Base-by-base conservation (phyloP, 2,329 filamentous ascomycete genomes). In the Nemania diffusa region DNA sequence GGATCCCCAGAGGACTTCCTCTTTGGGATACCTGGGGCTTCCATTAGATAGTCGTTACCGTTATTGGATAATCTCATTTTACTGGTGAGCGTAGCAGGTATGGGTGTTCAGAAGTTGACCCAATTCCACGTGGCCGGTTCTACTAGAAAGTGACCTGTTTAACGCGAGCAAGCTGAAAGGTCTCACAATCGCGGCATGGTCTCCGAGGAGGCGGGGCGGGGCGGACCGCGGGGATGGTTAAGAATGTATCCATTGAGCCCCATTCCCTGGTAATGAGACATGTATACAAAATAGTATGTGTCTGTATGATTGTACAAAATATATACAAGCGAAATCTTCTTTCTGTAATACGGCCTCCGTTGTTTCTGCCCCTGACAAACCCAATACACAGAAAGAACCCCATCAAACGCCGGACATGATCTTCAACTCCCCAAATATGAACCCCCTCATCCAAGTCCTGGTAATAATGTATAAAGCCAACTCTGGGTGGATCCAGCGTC, bases 371-470 rank as follows among this genome's bases (percentile, higher is more conserved):
- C 42, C 26, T 22, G 11, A 57, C 32, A 67, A 53, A 52, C 57
- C 57, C 51, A 57, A 53, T 26, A 67, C 20, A 50, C 44, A 61
- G 37, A 17, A 68, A 64, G 65, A 64, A 42, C 60, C 29, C 57
- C 65, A 22, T 57, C 62, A 55, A 68, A 68, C 65, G 65, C 65
- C 65, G 50, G 61, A 57, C 51, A 53, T 55, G 55, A 55, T 68
- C 62, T 68, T 55, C 57, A 64, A 68, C 57, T 68, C 65, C 62
- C 34, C 57, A 50, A 63, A 66, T 48, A 55, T 51, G 62, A 69
- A 37, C 11, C 63, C 34, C 22, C 22, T 59, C 60, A 42, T 51
- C n/a, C 42, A 57, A 50, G 26, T 46, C 48, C 53, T 8, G 26
- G 48, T 26, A 57, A 51, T 20, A 67, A 26, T 55, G 60, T 56